Conservation (phyloP, 208 protist genomes). For the Acanthamoeba divionensis region DNA sequence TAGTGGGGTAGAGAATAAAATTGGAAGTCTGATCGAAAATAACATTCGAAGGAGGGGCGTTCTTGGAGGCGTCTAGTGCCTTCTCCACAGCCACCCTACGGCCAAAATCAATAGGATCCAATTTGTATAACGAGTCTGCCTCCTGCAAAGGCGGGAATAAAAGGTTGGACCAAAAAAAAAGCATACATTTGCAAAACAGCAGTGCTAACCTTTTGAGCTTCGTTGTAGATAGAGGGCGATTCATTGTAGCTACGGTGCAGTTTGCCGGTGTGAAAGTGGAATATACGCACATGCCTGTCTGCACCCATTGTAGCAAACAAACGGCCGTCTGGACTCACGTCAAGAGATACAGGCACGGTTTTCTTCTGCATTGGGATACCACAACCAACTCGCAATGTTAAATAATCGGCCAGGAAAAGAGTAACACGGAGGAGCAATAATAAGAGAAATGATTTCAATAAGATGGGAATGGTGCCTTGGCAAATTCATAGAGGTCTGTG, state of each 20-base stretch:
- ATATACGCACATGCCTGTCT: constrained; percentile 73
- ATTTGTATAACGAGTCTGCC: constrained; percentile 51
- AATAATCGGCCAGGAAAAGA: constrained; percentile 27
- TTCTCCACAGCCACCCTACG: constrained; percentile 36
- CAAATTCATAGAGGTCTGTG: constrained; percentile 85
- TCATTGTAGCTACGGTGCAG: constrained; percentile 81
- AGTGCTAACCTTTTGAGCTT: constrained; percentile 66
- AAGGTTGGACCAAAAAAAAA: neutral
- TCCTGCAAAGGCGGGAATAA: neutral
- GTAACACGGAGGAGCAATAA: neutral
- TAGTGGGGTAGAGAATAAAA: constrained; percentile 85
- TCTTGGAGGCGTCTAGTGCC: neutral
- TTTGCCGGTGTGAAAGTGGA: constrained; percentile 77
- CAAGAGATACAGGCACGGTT: constrained; percentile 71
- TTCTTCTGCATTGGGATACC: constrained; percentile 54
- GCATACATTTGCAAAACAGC: neutral
- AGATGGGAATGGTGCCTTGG: constrained; percentile 61
- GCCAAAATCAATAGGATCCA: constrained; percentile 89
- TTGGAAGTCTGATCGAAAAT: constrained; percentile 84
- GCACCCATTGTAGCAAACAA: constrained; percentile 71
- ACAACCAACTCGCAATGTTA: constrained; percentile 15
- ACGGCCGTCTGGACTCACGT: constrained; percentile 73
- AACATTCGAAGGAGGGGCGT: constrained; percentile 62
- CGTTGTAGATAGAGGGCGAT: constrained; percentile 10
- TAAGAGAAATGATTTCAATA: neutral